phyloP scores from a whole-genome alignment of 371 early-diverging fungal genomes.

The Mucor sp. region DNA sequence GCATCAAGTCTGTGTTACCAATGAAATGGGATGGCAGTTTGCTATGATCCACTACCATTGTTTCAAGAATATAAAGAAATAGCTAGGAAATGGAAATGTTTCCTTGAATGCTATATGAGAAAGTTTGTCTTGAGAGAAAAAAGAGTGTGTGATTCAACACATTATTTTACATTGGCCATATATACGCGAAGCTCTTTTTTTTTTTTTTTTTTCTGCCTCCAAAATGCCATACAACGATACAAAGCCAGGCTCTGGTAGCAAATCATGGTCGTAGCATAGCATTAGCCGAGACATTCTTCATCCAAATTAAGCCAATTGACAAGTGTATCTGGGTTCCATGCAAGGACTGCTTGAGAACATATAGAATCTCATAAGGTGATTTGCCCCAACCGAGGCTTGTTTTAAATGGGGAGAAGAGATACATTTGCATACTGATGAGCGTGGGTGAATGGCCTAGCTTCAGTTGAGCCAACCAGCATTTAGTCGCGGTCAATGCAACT shows the following conservation, averaged over 20 bases:
- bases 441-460: too few relatives aligned
- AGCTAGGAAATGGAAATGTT: background rate
- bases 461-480: too few relatives aligned
- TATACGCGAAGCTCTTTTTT: background rate
- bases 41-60: slow-evolving; percentile 4
- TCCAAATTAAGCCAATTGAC: background rate
- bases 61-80: background rate
- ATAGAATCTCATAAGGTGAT: background rate
- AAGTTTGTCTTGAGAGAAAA: too few relatives aligned
- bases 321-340: background rate
- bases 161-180: background rate
- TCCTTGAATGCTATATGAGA: background rate
- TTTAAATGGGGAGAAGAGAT: background rate
- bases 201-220: background rate
- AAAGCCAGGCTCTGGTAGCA: background rate
- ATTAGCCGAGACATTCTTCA: background rate
- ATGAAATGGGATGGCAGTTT: slow-evolving; percentile 5
- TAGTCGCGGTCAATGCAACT: too few relatives aligned
- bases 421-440: background rate
- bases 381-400: background rate
- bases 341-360: background rate
- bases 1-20: slow-evolving; percentile 4
- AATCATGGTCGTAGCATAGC: background rate
- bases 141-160: background rate
- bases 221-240: background rate